Evolutionary conservation across 1,284 basidiomycete genomes (phyloP).

Genomic region (Nidula niveotomentosa): DNA sequence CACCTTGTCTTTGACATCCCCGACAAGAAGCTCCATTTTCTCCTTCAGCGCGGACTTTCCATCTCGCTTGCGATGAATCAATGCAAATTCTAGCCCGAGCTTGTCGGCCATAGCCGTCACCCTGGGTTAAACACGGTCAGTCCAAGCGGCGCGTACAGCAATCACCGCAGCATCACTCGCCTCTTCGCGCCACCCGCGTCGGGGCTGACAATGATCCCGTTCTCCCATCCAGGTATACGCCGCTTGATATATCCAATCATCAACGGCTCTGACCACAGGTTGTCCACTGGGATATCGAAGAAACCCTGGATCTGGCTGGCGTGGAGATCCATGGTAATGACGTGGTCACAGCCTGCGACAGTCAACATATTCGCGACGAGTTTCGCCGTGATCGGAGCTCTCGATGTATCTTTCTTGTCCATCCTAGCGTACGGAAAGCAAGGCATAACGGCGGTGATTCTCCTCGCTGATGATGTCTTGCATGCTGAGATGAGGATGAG

Average conservation of each 20-base stretch:
- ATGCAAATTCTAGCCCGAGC: constrained; percentile 93
- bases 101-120: constrained; percentile 96
- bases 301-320: constrained; percentile 99
- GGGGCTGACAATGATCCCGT: constrained; percentile 93
- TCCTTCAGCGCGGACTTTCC: constrained; percentile 60
- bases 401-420: constrained; percentile 98
- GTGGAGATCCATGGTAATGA: constrained; percentile 99
- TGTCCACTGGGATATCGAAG: constrained; percentile 99
- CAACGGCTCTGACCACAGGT: constrained; percentile 87
- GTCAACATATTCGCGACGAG: constrained; percentile 97
- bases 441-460: constrained; percentile 98
- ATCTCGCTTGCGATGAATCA: constrained; percentile 92
- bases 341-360: constrained; percentile 96
- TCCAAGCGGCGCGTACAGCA: constrained; percentile 4
- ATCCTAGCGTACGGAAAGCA: constrained; percentile 97
- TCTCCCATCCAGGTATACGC: constrained; percentile 84
- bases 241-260: constrained; percentile 92
- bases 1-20: constrained; percentile 93
- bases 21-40: constrained; percentile 93
- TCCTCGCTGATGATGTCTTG: constrained; percentile 94
- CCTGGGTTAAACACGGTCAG: constrained; percentile 38
- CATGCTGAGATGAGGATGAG: constrained; percentile 92
- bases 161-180: constrained; percentile 49
- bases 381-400: constrained; percentile 98
- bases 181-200: constrained; percentile 98